Percentiles rank a stretch among this genome's conserved stretches.
These are phyloP conservation scores for Tetrapisispora phaffii DNA, from an alignment of 805 yeast genomes.

Conservation along the genomic window DNA sequence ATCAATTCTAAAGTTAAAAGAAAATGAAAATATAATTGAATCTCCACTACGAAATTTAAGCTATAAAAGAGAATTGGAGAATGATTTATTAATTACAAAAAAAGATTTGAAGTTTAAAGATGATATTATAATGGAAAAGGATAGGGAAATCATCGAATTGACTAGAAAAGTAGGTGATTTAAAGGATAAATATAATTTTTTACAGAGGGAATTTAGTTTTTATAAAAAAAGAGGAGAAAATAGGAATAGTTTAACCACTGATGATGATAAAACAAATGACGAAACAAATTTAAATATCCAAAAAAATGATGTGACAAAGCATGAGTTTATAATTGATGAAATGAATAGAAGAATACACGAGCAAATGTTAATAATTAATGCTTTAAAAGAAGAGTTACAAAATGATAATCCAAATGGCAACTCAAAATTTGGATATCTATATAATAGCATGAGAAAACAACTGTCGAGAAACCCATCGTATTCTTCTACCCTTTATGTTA, in stretches of 20 bases:
- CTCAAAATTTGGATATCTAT: background rate
- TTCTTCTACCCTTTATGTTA: background rate
- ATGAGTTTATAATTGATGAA: slow-evolving; percentile 24
- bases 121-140: slow-evolving; percentile 16
- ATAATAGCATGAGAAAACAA: background rate
- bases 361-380: slow-evolving; percentile 19
- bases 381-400: slow-evolving; percentile 12
- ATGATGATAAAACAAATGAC: background rate
- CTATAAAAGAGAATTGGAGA: slow-evolving; percentile 5
- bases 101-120: slow-evolving; percentile 15
- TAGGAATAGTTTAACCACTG: background rate
- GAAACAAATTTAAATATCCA: background rate
- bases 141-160: slow-evolving; percentile 16
- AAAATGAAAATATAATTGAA: background rate
- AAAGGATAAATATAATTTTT: slow-evolving; percentile 20
- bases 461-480: background rate
- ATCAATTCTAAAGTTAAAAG: background rate
- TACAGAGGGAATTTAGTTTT: slow-evolving; percentile 23
- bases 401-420: background rate
- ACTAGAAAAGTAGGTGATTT: slow-evolving; percentile 9
- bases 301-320: slow-evolving; percentile 9
- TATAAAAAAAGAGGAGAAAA: slow-evolving; percentile 18
- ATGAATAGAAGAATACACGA: slow-evolving; percentile 22
- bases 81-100: slow-evolving; percentile 7
- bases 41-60: background rate